Base-by-base conservation (phyloP, 2,329 filamentous ascomycete species). In the Alternaria triticina region DNA sequence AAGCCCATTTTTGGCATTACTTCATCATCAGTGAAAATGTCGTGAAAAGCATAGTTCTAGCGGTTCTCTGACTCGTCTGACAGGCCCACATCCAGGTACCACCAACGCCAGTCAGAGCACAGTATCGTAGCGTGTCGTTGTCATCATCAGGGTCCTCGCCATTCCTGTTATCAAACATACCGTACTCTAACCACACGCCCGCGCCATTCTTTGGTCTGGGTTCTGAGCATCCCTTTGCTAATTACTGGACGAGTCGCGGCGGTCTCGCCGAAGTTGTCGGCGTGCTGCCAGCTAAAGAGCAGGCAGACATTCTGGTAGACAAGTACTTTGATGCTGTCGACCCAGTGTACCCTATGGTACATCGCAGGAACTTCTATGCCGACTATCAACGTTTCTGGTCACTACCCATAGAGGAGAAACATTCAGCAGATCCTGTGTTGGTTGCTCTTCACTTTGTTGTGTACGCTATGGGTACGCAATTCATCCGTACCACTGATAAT, bases 161-260 rank as follows among this genome's bases (percentile, higher is more conserved):
- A 3, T 85, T 81, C 20, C 83, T 93, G 11, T 83, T 94, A 49
- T 92, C 91, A 54, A 89, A 92, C 72, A 86, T 93, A 3, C 90
- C 91, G 0, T 91, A 91, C 74, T 91, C 91, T 0, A 84, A 87
- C 45, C 87, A 90, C 10, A 89, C 89, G 7, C 89, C 90, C 2
- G 92, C 90, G 59, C 93, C 92, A 68, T 90, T 94, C 59, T 94
- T 94, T 74, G 91, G 91, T n/a, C 89, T 93, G 66, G 91, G 90
- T 13, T 89, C 90, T 1, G 90, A 93, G 74, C 91, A 93, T 74
- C 91, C 91, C 0, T 94, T 94, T 75, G 89, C 90, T 72, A 94
- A 94, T 75, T 94, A 94, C 79, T 95, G 92, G 92, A 94, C 91
- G 3, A 92, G 90, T 72, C 87, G 90, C 64, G 91, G 92, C 51